Base-by-base conservation (phyloP, 306 rosid species). In the Citrullus colocynthis region DNA sequence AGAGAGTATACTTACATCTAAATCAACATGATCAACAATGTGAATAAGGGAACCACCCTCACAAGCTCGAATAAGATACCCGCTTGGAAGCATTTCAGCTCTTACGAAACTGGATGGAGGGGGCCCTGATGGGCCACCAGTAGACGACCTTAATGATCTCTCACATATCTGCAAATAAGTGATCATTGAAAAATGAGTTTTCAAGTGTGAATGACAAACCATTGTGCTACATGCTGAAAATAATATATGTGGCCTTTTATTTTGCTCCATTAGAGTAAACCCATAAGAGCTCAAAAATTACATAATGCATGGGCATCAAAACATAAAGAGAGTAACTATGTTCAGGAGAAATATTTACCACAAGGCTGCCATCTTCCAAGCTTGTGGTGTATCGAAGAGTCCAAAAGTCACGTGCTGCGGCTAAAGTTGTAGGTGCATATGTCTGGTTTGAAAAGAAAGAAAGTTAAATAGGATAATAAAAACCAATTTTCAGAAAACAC, bases 31-130 rank as follows among this genome's bases (percentile, higher is more conserved):
- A 89, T 95, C 99, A 18, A 95, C 99, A 73, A 95, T 90, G 82
- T 92, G 88, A 81, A 95, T 95, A 56, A 92, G 93, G 61, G 99
- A 92, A 78, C 98, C 97, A 5, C 97, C 98, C 80, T 95, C 98
- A 49, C 97, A 95, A 9, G 96, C 97, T 63, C 99, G 85, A 84
- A 95, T 88, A 9, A 95, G 91, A 79, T 78, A 95, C n/a, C 99
- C 99, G 62, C 99, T 95, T 0, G 99, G 97, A 77, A 92, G 97
- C 96, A 95, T 82, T 80, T 95, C 97, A 42, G 97, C 99, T 85
- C 99, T 87, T 5, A 88, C 85, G 5, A 92, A 95, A 88, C 84
- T 88, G 6, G 97, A 65, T 45, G 91, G 16, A 54, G 97, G 76
- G 78, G 97, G 96, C 30, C 96, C 97, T 0, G 87, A 30, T 9